phyloP scores from a whole-genome alignment of 305 asterid genomes.

The Fraxinus nigra region DNA sequence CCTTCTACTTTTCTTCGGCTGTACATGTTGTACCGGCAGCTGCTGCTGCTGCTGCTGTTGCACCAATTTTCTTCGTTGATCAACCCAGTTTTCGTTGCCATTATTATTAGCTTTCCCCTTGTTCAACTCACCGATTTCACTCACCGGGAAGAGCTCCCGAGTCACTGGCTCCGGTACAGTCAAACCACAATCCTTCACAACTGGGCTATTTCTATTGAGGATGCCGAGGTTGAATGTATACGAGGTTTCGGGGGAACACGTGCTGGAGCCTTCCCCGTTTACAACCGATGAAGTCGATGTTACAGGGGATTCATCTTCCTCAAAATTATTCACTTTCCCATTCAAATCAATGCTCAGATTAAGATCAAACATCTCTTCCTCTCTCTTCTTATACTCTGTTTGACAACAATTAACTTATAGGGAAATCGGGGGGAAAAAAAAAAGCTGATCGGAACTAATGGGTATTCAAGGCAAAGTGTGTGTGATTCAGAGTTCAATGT shows the following conservation, averaged over 20 bases:
- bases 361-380: constrained; percentile 56
- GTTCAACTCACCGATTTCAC: constrained; percentile 31
- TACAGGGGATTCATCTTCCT: constrained; percentile 35
- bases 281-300: constrained; percentile 54
- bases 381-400: background rate
- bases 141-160: constrained; percentile 60
- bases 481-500: background rate
- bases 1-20: constrained; percentile 62
- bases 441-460: constrained; percentile 4
- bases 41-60: constrained; percentile 32
- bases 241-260: constrained; percentile 34
- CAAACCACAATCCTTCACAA: constrained; percentile 16
- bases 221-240: constrained; percentile 51
- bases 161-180: constrained; percentile 45
- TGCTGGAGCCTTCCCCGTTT: constrained; percentile 44
- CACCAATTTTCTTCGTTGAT: constrained; percentile 19
- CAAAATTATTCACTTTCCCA: constrained; percentile 27
- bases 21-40: constrained; percentile 37
- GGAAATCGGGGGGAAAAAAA: background rate
- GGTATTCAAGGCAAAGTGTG: background rate
- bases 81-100: constrained; percentile 14
- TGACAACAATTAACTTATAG: background rate
- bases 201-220: constrained; percentile 28
- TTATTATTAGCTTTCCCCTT: constrained; percentile 17
- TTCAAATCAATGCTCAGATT: constrained; percentile 40